phyloP scores from a whole-genome alignment of 2,329 filamentous ascomycete species.

The Gliomastix tumulicola region DNA sequence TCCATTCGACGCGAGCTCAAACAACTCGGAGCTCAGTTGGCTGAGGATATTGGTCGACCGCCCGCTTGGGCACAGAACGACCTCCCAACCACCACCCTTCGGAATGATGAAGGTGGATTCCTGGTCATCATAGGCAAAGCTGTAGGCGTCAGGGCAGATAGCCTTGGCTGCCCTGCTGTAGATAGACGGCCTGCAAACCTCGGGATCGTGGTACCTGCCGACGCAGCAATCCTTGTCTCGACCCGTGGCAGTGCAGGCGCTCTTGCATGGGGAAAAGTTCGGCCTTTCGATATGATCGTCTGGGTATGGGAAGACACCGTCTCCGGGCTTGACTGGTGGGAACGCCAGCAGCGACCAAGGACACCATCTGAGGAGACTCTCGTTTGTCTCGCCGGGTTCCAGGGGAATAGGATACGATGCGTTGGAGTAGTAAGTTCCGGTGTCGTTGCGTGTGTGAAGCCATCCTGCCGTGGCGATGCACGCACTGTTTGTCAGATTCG shows the following conservation, averaged over 20 bases:
- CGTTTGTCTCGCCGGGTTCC: conserved; percentile 50
- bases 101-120: conserved; percentile 56
- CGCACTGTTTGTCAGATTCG: conserved; percentile 68
- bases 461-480: conserved; percentile 66
- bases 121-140: conserved; percentile 59
- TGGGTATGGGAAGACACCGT: conserved; percentile 74
- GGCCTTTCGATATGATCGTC: conserved; percentile 67
- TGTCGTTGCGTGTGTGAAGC: conserved; percentile 46
- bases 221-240: conserved; percentile 68
- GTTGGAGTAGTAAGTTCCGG: conserved; percentile 56
- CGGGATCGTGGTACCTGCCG: conserved; percentile 56
- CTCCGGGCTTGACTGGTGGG: conserved; percentile 61
- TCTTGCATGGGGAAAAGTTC: conserved; percentile 70
- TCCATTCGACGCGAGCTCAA: conserved; percentile 35
- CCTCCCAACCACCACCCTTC: conserved; percentile 67
- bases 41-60: conserved; percentile 52
- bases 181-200: conserved; percentile 56
- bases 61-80: conserved; percentile 67
- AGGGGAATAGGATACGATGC: conserved; percentile 60
- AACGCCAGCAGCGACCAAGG: conserved; percentile 70
- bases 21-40: conserved; percentile 42
- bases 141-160: conserved; percentile 80
- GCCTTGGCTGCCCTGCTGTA: conserved; percentile 66
- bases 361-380: conserved; percentile 62
- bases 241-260: conserved; percentile 65